Base-by-base conservation (phyloP, 177 flowering plant genomes). In the Vitis hybrid region DNA sequence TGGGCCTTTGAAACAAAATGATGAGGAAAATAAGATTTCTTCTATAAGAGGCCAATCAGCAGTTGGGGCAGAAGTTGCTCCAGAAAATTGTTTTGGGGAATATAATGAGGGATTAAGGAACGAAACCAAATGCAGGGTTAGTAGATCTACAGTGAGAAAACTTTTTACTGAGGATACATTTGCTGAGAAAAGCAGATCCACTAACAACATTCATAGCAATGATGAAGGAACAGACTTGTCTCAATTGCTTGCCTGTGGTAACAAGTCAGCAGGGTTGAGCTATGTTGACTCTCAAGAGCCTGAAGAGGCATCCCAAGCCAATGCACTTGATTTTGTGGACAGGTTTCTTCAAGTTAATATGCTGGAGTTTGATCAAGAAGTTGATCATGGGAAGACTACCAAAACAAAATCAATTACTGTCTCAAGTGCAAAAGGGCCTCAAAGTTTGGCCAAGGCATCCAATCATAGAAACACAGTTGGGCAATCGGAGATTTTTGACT, bases 261-360 rank as follows among this genome's bases (percentile, higher is more conserved):
- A 67, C 32, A 76, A 71, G 14, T 30, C 84, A 70, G 88, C 83
- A n/a, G 93, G 94, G 52, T 83, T 95, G 72, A 95, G 98, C 80
- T 95, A 93, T 84, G 75, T 84, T 55, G 82, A 78, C 69, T 93
- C 99, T 61, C 90, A 91, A 73, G 96, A 91, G 81, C 99, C 98
- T 63, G 97, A 93, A 55, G 98, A 91, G 9, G 60, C 71, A 35
- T 86, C 98, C 65, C 97, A 93, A 79, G 87, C 85, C 20, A 76
- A 82, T 84, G 99, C 98, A 30, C 84, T 91, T 68, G 87, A 83
- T 24, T 75, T 86, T 83, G 92, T 95, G 54, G 92, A 93, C 61
- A 84, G 35, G 77, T 81, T 90, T 73, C 74, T 95, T 24, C 69
- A 81, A 53, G 76, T 74, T 68, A 84, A 77, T 76, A 63, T 71